Evolutionary conservation across 768 basidiomycete genomes (phyloP).

Genomic region (Suillus plorans): DNA sequence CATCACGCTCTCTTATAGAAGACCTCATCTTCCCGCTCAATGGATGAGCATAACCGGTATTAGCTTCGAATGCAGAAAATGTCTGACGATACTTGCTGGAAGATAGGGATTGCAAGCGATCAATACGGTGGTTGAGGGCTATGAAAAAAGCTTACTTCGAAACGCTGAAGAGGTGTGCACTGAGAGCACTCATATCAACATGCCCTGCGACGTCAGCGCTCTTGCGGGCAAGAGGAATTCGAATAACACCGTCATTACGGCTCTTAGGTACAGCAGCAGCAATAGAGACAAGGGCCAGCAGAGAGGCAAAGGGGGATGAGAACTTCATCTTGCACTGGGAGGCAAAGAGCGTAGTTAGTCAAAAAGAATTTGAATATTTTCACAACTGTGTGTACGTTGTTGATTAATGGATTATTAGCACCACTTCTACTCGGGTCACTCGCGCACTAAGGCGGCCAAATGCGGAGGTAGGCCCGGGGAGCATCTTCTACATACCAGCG

Average conservation of each 20-base stretch:
- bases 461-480: background rate
- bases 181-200: background rate
- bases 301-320: background rate
- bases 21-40: slow-evolving; percentile 1
- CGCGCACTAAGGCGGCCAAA: background rate
- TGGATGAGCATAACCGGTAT: slow-evolving; percentile 51
- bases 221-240: background rate
- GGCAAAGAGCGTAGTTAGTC: background rate
- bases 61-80: slow-evolving; percentile 44
- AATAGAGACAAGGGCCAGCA: background rate
- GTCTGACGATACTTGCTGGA: background rate
- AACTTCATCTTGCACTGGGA: background rate
- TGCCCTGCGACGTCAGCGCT: background rate
- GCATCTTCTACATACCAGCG: background rate
- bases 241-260: background rate
- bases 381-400: background rate
- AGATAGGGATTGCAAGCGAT: background rate
- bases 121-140: background rate
- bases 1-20: background rate
- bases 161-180: background rate
- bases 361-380: background rate
- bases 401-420: background rate
- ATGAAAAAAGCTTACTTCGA: background rate
- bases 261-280: background rate
- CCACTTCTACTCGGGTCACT: background rate